Base-by-base conservation (phyloP, 345 rosid species). In the Bruguiera gymnorhiza region DNA sequence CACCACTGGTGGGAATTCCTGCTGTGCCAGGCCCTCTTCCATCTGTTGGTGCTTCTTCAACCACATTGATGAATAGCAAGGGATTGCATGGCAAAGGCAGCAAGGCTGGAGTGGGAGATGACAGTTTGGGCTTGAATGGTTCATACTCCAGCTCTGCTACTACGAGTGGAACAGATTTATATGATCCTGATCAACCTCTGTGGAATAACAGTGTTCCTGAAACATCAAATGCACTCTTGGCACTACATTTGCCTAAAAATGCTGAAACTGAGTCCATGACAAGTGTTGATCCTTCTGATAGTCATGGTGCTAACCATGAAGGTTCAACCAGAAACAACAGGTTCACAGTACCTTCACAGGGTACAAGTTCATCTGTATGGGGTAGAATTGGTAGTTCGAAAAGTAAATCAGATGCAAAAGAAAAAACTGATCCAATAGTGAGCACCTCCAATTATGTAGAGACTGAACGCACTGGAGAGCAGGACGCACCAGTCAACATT, bases 171-270 rank as follows among this genome's bases (percentile, higher is more conserved):
- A 84, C 89, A 55, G 99, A 95, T 81, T 76, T 90, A 62, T 95
- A 95, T 78, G 99, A 95, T 83, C 99, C 99, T 73, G 99, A 95
- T 83, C 98, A 95, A 76, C 99, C 98, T 57, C 70, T 95, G 71
- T 95, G 98, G 99, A 95, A 87, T 82, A 80, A 79, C 67, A 81
- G 73, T 81, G 85, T 82, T 76, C 92, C 83, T 65, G 96, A 86
- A 82, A 80, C 88, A 66, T 85, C 97, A 20, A 72, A 79, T 78
- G 70, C 86, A 52, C 78, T 80, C 39, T 55, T 84, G 66, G 79
- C 84, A 23, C 68, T 78, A 60, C 87, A 76, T 74, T 83, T 92
- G 72, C 81, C 87, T 58, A 84, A 78, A 58, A 67, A 70, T 66
- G 88, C 81, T 76, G 97, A 84, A 70, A 80, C 76, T 56, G 86